Evolutionary conservation across 2,329 filamentous ascomycete genomes (phyloP).

Genomic region (Sphaerulina populicola): DNA sequence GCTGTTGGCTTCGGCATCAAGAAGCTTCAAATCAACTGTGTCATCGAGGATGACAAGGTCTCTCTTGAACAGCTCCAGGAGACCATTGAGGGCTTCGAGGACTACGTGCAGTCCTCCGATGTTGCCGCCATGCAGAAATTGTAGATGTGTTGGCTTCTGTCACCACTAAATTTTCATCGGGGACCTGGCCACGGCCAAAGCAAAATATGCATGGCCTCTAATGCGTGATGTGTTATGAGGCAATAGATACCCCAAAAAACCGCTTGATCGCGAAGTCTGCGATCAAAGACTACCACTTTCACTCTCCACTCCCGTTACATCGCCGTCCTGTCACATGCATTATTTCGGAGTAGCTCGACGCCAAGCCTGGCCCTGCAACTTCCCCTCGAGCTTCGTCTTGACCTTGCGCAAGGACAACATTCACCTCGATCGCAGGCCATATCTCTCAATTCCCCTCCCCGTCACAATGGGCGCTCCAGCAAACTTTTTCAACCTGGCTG

Average conservation of each 20-base stretch:
- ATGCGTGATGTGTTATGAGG: conserved; percentile 3
- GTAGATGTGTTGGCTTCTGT: background rate
- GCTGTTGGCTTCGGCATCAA: conserved; percentile 94
- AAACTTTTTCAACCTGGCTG: conserved; percentile 61
- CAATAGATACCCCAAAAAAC: background rate
- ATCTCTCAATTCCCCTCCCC: background rate
- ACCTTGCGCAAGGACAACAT: background rate
- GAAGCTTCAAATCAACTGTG: conserved; percentile 98
- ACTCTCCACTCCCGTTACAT: background rate
- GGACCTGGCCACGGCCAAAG: background rate
- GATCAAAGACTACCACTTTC: background rate
- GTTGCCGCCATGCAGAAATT: conserved; percentile 61
- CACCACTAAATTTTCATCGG: background rate
- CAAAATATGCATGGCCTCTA: background rate
- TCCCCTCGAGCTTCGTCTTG: background rate
- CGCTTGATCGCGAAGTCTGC: background rate
- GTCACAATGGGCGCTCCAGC: conserved; percentile 62
- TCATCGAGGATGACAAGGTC: conserved; percentile 95
- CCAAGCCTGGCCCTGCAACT: background rate
- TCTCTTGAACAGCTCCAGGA: conserved; percentile 79
- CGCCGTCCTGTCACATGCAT: background rate
- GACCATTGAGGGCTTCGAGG: conserved; percentile 77
- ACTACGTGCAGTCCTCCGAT: conserved; percentile 92
- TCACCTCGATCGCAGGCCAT: background rate
- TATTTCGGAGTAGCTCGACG: background rate